Percentiles rank a stretch among this genome's conserved stretches.
phyloP scores from a whole-genome alignment of 768 basidiomycete species.

The Kwoniella sp. region DNA sequence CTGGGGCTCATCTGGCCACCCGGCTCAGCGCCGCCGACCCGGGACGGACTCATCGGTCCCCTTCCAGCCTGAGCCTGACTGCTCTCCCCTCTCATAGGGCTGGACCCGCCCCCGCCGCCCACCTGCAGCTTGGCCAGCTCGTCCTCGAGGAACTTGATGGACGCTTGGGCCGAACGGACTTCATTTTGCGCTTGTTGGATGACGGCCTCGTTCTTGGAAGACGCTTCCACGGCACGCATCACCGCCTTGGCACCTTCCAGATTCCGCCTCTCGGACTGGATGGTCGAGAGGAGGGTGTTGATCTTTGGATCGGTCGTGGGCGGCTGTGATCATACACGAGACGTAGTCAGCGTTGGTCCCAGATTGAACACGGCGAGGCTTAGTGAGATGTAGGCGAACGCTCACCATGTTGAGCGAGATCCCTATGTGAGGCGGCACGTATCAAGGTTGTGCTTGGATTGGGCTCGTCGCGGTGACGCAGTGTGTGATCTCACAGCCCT shows the following conservation, averaged over 20 bases:
- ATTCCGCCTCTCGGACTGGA: constrained; percentile 45
- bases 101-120: constrained; percentile 13
- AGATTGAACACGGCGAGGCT: too few relatives aligned
- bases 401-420: too few relatives aligned
- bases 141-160: constrained; percentile 48
- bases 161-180: constrained; percentile 46
- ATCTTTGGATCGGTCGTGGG: constrained; percentile 45
- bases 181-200: constrained; percentile 51
- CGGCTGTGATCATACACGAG: too few relatives aligned
- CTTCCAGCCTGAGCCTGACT: background rate
- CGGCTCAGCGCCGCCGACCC: constrained; percentile 2
- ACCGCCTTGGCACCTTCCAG: constrained; percentile 48
- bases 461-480: too few relatives aligned
- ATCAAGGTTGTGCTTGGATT: too few relatives aligned
- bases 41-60: constrained; percentile 13
- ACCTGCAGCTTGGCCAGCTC: constrained; percentile 47
- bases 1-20: constrained; percentile 24
- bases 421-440: too few relatives aligned
- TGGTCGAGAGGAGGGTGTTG: constrained; percentile 43
- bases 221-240: constrained; percentile 47
- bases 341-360: too few relatives aligned
- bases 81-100: constrained; percentile 16
- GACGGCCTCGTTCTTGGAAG: constrained; percentile 49
- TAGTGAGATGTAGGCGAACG: too few relatives aligned
- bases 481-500: too few relatives aligned